A percentile compares a stretch with the other conserved stretches of the same genome.
phyloP scores from a whole-genome alignment of 352 stramenopile genomes.

The Phytophthora sp. region DNA sequence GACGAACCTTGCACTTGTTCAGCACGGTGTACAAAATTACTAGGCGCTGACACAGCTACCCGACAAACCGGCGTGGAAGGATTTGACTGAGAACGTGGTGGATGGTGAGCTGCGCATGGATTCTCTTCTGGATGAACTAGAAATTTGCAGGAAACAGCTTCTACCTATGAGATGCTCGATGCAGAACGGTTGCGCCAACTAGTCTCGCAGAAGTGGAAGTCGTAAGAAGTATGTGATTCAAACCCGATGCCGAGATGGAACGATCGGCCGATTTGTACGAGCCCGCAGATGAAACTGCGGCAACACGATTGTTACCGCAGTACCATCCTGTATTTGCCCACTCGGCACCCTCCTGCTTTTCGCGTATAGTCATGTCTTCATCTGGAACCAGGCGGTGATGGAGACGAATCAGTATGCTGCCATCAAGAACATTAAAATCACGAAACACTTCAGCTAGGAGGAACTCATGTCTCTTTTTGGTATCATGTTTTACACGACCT shows the following conservation, averaged over 20 bases:
- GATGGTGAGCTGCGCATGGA: constrained; percentile 10
- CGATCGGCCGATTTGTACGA: constrained; percentile 6
- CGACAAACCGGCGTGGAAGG: neutral
- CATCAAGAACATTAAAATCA: constrained; percentile 1
- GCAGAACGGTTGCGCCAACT: neutral
- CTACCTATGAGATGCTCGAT: constrained; percentile 15
- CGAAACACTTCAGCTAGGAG: constrained; percentile 7
- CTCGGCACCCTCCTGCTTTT: constrained; percentile 14
- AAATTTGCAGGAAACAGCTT: neutral
- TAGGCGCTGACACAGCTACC: neutral
- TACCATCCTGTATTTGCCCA: constrained; percentile 11
- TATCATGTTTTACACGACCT: constrained; percentile 24
- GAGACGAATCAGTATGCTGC: constrained; percentile 13
- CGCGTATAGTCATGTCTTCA: neutral
- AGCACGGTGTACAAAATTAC: constrained; percentile 15
- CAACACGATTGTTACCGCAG: neutral
- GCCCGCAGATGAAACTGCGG: neutral
- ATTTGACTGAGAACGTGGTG: constrained; percentile 15
- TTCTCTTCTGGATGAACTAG: constrained; percentile 5
- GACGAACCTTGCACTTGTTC: neutral
- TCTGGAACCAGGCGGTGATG: constrained; percentile 9
- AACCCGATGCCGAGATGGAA: constrained; percentile 4
- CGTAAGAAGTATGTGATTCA: constrained; percentile 1
- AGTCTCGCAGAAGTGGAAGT: constrained; percentile 18
- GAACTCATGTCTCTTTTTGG: constrained; percentile 17